Evolutionary conservation across 139 green algal species (phyloP), one percentile per base, ranked within the genome.

Genomic region (Picochlorum sp.): DNA sequence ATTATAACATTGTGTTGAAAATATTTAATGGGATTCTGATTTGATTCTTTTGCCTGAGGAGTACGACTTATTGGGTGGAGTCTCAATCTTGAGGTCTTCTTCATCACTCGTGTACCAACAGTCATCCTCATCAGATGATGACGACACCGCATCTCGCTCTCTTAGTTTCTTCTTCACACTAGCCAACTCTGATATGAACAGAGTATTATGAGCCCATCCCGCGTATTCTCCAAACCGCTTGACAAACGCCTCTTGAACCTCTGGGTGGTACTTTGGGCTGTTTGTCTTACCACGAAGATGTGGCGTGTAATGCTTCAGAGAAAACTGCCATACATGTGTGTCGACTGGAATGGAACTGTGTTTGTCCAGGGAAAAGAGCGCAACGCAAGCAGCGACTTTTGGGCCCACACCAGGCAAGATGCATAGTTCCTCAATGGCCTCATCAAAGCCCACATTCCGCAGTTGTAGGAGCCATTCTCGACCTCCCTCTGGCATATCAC

Each of bases 311-410:
- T 89, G 78, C 20, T 74, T 75, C 34, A 67, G 65, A 24, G 86
- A 83, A 23, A 96, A 68, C 64, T 86, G 68, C 87, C 88, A 96
- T n/a, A 98, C 92, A 75, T 97, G 92, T 9, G 89, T 96, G 82
- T 98, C 92, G 28, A 98, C 92, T 7, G 92, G 91, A 37, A 45
- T 38, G 0, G 15, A 5, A 8, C 75, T 69, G 52, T 88, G 77
- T 73, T 97, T 95, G 79, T 98, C 87, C 21, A 97, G 67, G 2
- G 80, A 85, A 72, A 98, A 97, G n/a, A 98, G 85, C 45, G 69
- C 82, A 31, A 95, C 81, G 70, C 89, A 96, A 16, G 89, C 89
- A 2, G 87, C 89, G 11, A 96, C 89, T 80, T 98, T 98, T 13
- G 90, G 91, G 0, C 92, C 92, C 0, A 98, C 76, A n/a, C 92